Evolutionary conservation across 306 rosid species (phyloP).

Genomic region (Inga laurina): DNA sequence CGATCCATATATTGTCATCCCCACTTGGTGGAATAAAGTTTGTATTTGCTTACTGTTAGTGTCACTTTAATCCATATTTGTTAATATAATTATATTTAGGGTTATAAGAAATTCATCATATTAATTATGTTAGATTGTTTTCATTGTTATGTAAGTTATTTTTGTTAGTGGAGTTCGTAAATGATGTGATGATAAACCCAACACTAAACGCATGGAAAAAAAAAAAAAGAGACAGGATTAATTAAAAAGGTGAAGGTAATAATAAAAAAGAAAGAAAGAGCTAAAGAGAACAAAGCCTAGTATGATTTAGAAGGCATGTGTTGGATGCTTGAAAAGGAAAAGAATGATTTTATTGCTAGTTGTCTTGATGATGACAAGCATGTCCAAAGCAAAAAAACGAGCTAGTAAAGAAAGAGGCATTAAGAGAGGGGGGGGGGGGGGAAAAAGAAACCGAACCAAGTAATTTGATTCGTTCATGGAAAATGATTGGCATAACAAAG

Average conservation of each 20-base stretch:
- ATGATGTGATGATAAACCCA: not conserved
- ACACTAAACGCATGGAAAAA: not conserved
- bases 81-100: not conserved
- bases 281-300: conserved; percentile 20
- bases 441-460: conserved; percentile 21
- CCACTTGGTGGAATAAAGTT: too few relatives aligned
- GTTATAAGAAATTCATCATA: not conserved
- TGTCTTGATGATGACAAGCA: conserved; percentile 51
- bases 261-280: not conserved
- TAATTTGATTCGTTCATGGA: conserved; percentile 44
- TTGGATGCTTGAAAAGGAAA: conserved; percentile 36
- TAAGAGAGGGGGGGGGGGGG: not conserved
- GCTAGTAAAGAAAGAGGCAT: conserved; percentile 7
- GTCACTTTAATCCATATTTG: not conserved
- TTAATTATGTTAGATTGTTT: not conserved
- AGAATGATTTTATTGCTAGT: conserved; percentile 33
- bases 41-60: not conserved
- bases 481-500: conserved; percentile 57
- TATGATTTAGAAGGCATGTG: conserved; percentile 30
- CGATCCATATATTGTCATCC: too few relatives aligned
- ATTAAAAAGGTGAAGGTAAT: not conserved
- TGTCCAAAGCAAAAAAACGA: conserved; percentile 35
- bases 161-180: not conserved
- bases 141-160: not conserved
- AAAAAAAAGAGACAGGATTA: not conserved